These are phyloP conservation scores for Naganishia sp. DNA, from an alignment of 1,284 basidiomycete genomes.

Conservation along the genomic window DNA sequence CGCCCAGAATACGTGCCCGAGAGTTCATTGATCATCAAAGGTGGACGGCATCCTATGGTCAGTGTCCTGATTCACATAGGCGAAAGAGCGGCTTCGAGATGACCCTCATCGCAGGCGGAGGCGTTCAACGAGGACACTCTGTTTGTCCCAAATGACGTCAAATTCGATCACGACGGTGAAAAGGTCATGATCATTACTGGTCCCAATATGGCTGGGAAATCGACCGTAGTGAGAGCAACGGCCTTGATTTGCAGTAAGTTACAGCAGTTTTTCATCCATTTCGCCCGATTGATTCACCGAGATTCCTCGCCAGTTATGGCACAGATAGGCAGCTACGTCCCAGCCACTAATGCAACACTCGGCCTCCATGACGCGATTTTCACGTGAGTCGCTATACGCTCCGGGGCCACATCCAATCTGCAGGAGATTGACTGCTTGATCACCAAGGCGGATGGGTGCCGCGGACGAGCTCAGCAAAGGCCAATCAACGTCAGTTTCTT, in stretches of 20 bases:
- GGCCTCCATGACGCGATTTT: conserved; percentile 79
- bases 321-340: conserved; percentile 61
- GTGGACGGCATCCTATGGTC: conserved; percentile 71
- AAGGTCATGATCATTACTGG: conserved; percentile 71
- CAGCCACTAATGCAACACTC: conserved; percentile 70
- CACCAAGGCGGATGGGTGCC: conserved; percentile 57
- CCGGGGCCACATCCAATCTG: no score
- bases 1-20: conserved; percentile 71
- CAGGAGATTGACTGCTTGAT: not conserved
- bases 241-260: conserved; percentile 34
- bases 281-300: not conserved
- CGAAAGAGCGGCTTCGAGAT: conserved; percentile 44
- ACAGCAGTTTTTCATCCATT: no score
- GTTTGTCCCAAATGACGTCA: conserved; percentile 66
- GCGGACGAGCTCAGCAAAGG: conserved; percentile 81
- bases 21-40: conserved; percentile 52
- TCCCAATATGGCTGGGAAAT: conserved; percentile 58
- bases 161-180: conserved; percentile 54
- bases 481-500: conserved; percentile 63
- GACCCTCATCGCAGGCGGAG: conserved; percentile 78
- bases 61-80: conserved; percentile 42
- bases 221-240: conserved; percentile 49
- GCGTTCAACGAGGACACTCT: conserved; percentile 66
- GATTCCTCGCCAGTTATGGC: conserved; percentile 54
- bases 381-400: conserved; percentile 66